Conservation (phyloP, 2,329 filamentous ascomycete species). For the Venturia pyrina region DNA sequence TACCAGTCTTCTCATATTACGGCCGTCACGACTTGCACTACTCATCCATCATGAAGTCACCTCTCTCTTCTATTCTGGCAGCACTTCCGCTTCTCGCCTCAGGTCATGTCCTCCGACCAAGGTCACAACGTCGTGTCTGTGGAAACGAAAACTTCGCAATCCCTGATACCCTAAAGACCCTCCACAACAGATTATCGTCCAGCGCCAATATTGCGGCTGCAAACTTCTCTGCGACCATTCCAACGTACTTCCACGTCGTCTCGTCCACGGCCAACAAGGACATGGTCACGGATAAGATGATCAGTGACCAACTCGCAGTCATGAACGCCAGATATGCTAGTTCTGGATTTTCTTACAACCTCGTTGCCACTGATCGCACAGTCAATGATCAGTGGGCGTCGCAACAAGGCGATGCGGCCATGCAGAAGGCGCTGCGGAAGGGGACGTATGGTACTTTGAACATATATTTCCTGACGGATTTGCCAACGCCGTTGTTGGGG, state of each 20-base stretch:
- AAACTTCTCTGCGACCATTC: neutral
- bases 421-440: conserved; percentile 44
- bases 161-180: neutral
- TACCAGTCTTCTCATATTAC: neutral
- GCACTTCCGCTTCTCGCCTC: neutral
- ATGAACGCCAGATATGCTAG: neutral
- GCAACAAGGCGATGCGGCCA: conserved; percentile 19
- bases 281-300: neutral
- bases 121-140: conserved; percentile 2
- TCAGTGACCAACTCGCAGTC: neutral
- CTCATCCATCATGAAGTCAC: neutral
- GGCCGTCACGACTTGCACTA: neutral
- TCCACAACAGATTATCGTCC: neutral
- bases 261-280: neutral
- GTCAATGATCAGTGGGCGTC: conserved; percentile 4
- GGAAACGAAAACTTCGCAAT: neutral
- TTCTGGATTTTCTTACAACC: conserved; percentile 4
- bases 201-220: neutral
- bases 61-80: neutral
- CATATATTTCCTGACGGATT: conserved; percentile 49
- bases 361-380: neutral
- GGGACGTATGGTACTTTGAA: conserved; percentile 47
- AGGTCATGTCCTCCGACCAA: neutral
- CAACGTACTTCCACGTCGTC: conserved; percentile 10
- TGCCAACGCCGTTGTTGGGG: conserved; percentile 39